Percentiles rank a stretch among this genome's conserved stretches.
These are phyloP conservation scores for Aspergillus sp. DNA, from an alignment of 2,329 filamentous ascomycete genomes.

Conservation along the genomic window DNA sequence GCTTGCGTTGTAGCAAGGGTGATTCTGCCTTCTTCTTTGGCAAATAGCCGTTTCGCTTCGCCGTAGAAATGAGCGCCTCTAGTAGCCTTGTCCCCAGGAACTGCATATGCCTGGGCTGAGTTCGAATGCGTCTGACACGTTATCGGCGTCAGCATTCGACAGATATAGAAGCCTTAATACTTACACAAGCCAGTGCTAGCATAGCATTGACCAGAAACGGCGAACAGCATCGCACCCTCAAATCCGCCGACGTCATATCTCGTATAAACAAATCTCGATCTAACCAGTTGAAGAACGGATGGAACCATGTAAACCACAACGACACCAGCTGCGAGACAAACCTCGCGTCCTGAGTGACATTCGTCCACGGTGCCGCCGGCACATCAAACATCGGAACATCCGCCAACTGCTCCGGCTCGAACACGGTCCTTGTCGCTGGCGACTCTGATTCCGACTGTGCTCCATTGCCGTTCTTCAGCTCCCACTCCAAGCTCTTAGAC, in stretches of 20 bases:
- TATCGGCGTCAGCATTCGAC: background rate
- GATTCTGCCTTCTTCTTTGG: conserved; percentile 24
- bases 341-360: conserved; percentile 16
- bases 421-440: conserved; percentile 5
- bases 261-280: conserved; percentile 28
- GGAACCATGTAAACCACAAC: conserved; percentile 25
- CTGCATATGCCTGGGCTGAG: conserved; percentile 17
- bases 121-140: conserved; percentile 21
- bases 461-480: conserved; percentile 12
- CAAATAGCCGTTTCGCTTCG: conserved; percentile 25
- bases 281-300: conserved; percentile 26
- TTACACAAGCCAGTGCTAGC: conserved; percentile 25
- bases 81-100: conserved; percentile 11
- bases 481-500: conserved; percentile 12
- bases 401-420: conserved; percentile 11
- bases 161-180: conserved; percentile 3
- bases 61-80: conserved; percentile 26
- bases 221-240: conserved; percentile 24
- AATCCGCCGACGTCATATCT: conserved; percentile 26
- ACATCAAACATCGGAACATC: conserved; percentile 17
- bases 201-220: conserved; percentile 31
- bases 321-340: conserved; percentile 28
- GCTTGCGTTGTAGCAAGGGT: conserved; percentile 26
- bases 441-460: conserved; percentile 11
- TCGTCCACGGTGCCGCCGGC: conserved; percentile 25